Evolutionary conservation across 257 asterid genomes (phyloP), one percentile per base, ranked within the genome.

Genomic region (Buddleja alternifolia): DNA sequence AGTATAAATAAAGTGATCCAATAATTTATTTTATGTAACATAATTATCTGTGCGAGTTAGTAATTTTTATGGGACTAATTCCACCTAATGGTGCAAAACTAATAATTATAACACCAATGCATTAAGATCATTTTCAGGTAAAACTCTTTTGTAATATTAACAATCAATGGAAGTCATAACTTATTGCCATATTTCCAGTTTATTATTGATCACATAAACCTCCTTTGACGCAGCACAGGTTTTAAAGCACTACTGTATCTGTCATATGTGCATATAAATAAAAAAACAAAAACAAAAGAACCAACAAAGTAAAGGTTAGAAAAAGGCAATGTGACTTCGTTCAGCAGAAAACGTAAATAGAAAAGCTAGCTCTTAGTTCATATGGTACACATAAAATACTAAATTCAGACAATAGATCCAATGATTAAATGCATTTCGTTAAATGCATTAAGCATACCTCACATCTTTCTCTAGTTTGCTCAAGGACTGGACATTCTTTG

Each of bases 401-500:
- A 65, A 53, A 23, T 15, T 5, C 60, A 62, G 62, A 46, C 34
- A 41, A 32, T 34, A n/a, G 21, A 55, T 10, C 65, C 39, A 59
- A 19, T 12, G 50, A 54, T 46, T 42, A 62, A 62, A n/a, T 46
- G 66, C 21, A 61, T 54, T 20, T 53, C 60, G 19, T 37, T 62
- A 67, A 20, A 44, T 15, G 15, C 54, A 36, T 52, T 48, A 52
- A 40, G 65, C 65, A 69, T 88, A 90, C 98, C 98, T 82, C 42
- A 24, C 61, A 81, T 84, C 73, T 51, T 75, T 82, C 75, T 72
- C 86, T 24, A 50, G 67, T 71, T 71, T 70, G 75, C 67, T 50
- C 39, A 56, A 67, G 66, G 81, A 66, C 48, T 45, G 55, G 44
- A 39, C 68, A 59, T 62, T 67, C n/a, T 53, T 60, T 57, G 56